These are phyloP conservation scores for Hordeum vulgare DNA, from an alignment of 176 grass and related monocot genomes.

Conservation along the genomic window MorexV3_pseudomolecules_assembly NC_058523.1:16317263-16317762, in stretches of 20 bases:
- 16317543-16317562: too few species aligned
- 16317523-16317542: too few species aligned
- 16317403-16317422: too few species aligned
- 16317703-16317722: conserved; percentile 74
- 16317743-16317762: conserved; percentile 81
- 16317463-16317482: too few species aligned
- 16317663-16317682: conserved; percentile 40
- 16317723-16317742: conserved; percentile 59
- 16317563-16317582: too few species aligned
- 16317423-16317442: too few species aligned
- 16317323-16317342: not conserved
- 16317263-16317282: too few species aligned
- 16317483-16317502: too few species aligned
- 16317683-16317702: conserved; percentile 35
- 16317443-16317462: too few species aligned
- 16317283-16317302: not conserved
- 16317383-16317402: too few species aligned
- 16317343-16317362: not conserved
- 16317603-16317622: not conserved
- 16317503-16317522: too few species aligned
- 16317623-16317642: not conserved
- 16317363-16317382: too few species aligned
- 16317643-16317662: not conserved
- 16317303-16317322: not conserved
- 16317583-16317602: not conserved